Base-by-base conservation (phyloP, 2,329 filamentous ascomycete genomes). In the Aspergillus fructus region DNA sequence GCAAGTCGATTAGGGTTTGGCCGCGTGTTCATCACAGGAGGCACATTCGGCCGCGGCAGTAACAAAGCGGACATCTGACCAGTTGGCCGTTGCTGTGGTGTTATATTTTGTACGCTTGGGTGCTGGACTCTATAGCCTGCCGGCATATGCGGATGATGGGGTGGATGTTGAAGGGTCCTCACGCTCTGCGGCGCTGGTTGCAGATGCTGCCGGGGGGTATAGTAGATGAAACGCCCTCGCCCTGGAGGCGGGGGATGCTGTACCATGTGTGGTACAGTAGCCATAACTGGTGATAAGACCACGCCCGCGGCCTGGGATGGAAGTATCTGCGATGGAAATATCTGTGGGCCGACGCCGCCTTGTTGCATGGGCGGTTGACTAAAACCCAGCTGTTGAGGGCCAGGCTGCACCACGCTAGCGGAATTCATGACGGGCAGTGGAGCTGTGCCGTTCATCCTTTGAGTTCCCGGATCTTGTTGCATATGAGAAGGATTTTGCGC, bases 1-100 rank as follows among this genome's bases (percentile, higher is more conserved):
- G 78, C 80, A 27, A 76, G 77, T 7, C 75, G 66, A 23, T 71
- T 68, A 19, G 83, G 79, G 56, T 80, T 73, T 4, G 81, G 77
- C 23, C 73, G 66, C 11, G 74, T 71, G 33, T 75, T 76, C 57
- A 76, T 72, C 3, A 74, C 60, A 23, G 72, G 73, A 37, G 55
- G 48, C 17, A 61, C 62, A 8, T 71, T 71, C 1, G 63, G 58
- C 17, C 64, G 71, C 45, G 78, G 79, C 33, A 82, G 67, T 6
- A 77, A 62, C 52, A 30, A 11, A 11, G 8, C 27, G 27, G 46
- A 21, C 30, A 41, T 40, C 19, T 37, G 50, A 9, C n/a, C 27
- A 3, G 27, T 30, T 30, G 27, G 27, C 27, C 9, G 19, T 39
- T 46, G 50, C 17, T 45, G 43, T 15, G 15, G 46, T 49, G 45